phyloP scores from a whole-genome alignment of 345 rosid genomes.

The Eutrema heterophyllum region DNA sequence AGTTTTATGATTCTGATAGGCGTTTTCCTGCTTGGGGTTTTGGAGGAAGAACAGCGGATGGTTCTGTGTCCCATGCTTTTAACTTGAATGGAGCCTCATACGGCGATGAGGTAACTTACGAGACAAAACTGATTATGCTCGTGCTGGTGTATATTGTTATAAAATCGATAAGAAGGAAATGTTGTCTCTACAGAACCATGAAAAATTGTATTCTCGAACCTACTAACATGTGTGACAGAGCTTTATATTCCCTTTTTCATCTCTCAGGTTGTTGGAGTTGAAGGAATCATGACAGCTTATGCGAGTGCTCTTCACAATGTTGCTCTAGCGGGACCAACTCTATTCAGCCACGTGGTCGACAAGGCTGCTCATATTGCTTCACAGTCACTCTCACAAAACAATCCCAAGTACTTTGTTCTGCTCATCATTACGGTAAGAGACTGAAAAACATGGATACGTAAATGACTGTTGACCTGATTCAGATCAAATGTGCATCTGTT shows the following conservation, averaged over 20 bases:
- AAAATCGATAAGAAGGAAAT: not conserved
- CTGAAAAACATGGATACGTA: not conserved
- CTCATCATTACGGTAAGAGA: constrained; percentile 41
- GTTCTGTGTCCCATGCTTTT: constrained; percentile 71
- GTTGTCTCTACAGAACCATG: not conserved
- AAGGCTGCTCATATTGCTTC: constrained; percentile 36
- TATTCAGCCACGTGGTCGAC: constrained; percentile 58
- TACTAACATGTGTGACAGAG: not conserved
- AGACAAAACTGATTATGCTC: not conserved
- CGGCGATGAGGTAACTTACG: constrained; percentile 50
- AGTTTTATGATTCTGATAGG: constrained; percentile 78
- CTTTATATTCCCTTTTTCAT: not conserved
- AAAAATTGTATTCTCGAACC: not conserved
- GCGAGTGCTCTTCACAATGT: constrained; percentile 46
- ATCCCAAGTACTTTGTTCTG: constrained; percentile 34
- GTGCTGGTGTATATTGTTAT: not conserved
- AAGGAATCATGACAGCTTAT: constrained; percentile 83
- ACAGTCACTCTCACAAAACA: constrained; percentile 30
- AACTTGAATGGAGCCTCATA: constrained; percentile 59
- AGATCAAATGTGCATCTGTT: not conserved
- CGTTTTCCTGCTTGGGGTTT: constrained; percentile 89
- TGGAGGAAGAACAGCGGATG: constrained; percentile 61
- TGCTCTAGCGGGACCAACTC: constrained; percentile 66
- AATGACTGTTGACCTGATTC: not conserved
- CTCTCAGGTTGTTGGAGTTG: constrained; percentile 71